These are phyloP conservation scores for Schoenoplectus tabernaemontani DNA, from an alignment of 202 grass and related monocot species.

Conservation along the genomic window DNA sequence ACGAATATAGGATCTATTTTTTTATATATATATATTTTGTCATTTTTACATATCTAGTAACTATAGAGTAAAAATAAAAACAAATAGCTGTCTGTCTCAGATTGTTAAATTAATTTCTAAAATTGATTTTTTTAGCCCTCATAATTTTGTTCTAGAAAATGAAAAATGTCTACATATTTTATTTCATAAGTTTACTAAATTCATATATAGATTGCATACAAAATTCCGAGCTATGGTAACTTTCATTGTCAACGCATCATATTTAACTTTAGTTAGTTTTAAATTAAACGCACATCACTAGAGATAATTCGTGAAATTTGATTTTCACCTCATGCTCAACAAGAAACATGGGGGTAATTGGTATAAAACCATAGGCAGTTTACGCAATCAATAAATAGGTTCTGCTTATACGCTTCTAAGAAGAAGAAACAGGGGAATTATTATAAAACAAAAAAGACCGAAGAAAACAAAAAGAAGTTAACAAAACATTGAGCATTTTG, in stretches of 20 bases:
- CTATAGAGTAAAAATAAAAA: no score
- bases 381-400: neutral
- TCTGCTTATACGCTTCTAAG: neutral
- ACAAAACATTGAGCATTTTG: neutral
- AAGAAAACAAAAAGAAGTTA: slow-evolving; percentile 11
- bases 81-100: no score
- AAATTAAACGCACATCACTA: neutral
- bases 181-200: no score
- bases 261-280: neutral
- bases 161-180: no score
- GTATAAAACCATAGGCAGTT: neutral
- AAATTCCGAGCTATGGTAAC: no score
- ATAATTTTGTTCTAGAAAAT: no score
- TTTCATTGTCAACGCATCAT: no score
- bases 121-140: no score
- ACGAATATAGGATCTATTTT: neutral
- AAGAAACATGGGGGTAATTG: neutral
- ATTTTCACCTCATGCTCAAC: neutral
- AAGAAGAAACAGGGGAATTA: neutral
- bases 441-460: neutral
- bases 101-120: no score
- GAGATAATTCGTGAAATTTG: neutral
- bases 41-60: neutral
- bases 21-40: neutral
- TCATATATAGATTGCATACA: no score